These are phyloP conservation scores for Mycena filopes DNA, from an alignment of 768 basidiomycete species.

Conservation along the genomic window DNA sequence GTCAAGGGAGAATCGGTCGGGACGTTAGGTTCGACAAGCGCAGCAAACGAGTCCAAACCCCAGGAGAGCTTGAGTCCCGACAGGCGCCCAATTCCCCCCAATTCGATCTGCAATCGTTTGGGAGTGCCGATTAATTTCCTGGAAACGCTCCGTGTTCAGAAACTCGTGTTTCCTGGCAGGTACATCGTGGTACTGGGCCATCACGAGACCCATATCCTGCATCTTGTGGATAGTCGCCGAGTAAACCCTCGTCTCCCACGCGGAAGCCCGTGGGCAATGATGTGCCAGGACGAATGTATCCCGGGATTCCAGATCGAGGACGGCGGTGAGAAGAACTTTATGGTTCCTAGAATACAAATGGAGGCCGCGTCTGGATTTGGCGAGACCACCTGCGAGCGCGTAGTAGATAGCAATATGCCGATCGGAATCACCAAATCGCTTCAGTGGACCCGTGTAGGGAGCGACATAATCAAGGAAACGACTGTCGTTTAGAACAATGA, in stretches of 20 bases:
- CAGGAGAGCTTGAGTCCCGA: not conserved
- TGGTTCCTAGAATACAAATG: not conserved
- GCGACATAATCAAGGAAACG: slow-evolving; percentile 2
- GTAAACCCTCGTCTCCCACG: not conserved
- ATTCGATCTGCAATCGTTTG: not conserved
- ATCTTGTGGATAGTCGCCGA: not conserved
- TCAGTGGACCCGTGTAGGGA: not conserved
- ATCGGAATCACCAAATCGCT: slow-evolving; percentile 6
- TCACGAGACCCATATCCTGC: not conserved
- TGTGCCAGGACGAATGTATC: not conserved
- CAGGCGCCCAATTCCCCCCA: not conserved
- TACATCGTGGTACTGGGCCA: not conserved
- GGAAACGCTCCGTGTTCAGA: not conserved
- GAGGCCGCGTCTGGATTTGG: no score
- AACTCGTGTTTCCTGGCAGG: not conserved
- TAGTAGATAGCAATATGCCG: slow-evolving; percentile 8
- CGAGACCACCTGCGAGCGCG: not conserved
- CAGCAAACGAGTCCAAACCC: no score
- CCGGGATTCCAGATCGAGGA: slow-evolving; percentile 17
- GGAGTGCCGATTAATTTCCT: not conserved
- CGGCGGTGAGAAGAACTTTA: slow-evolving; percentile 8
- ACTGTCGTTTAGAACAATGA: not conserved
- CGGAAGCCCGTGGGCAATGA: not conserved
- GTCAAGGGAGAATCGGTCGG: no score
- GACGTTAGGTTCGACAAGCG: no score